Conservation (phyloP, 192 early-diverging fungal genomes). For the Podila epicladia region DNA sequence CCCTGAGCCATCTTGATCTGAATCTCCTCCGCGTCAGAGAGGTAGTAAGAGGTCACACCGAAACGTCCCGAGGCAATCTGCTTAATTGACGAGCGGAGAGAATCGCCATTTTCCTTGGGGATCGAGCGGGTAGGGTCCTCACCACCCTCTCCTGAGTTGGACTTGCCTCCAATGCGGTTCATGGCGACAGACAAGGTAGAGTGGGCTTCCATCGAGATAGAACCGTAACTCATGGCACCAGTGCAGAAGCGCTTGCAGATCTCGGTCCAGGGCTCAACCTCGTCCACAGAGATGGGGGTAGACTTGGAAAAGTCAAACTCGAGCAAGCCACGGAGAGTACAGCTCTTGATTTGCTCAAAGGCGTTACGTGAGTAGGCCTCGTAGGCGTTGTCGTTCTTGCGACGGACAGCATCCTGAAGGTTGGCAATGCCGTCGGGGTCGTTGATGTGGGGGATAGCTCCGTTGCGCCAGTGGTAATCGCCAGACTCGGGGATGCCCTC, state of each 20-base stretch:
- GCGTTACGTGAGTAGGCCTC: conserved; percentile 83
- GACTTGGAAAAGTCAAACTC: conserved; percentile 85
- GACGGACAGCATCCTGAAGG: conserved; percentile 95
- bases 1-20: conserved; percentile 99
- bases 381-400: conserved; percentile 91
- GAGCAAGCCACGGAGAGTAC: conserved; percentile 94
- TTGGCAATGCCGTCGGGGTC: conserved; percentile 88
- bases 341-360: conserved; percentile 84
- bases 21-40: conserved; percentile 94
- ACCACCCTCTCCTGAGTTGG: conserved; percentile 99
- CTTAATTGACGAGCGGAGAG: conserved; percentile 95
- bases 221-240: conserved; percentile 99
- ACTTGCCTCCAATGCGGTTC: conserved; percentile 97
- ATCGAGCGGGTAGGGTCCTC: conserved; percentile 90
- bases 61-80: conserved; percentile 99
- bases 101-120: conserved; percentile 75
- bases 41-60: conserved; percentile 95
- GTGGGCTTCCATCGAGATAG: conserved; percentile 95
- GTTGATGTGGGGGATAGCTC: conserved; percentile 92
- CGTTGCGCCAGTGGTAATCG: conserved; percentile 97
- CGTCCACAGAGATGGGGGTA: conserved; percentile 84
- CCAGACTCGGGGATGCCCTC: conserved; percentile 90
- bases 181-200: conserved; percentile 92
- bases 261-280: conserved; percentile 97
- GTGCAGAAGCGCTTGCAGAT: conserved; percentile 98